Evolutionary conservation across 371 early-diverging fungal species (phyloP).

Genomic region (Amoeboaphelidium protococcarum): DNA sequence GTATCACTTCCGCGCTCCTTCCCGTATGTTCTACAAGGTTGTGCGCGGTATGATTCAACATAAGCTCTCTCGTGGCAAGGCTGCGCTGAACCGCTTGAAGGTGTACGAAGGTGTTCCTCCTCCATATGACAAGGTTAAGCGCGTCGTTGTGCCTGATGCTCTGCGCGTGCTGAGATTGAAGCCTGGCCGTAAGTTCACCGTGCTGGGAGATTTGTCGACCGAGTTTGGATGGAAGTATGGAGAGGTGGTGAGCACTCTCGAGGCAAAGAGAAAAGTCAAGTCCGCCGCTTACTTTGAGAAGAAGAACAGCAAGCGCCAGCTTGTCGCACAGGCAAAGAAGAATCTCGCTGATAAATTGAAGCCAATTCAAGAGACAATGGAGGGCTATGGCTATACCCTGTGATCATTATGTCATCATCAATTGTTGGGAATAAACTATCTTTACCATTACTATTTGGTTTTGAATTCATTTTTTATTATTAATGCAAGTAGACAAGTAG

Average conservation of each 20-base stretch:
- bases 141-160: constrained; percentile 88
- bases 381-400: background rate
- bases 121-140: constrained; percentile 87
- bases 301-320: constrained; percentile 41
- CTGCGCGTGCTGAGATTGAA: constrained; percentile 84
- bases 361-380: constrained; percentile 13
- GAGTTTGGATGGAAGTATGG: constrained; percentile 99
- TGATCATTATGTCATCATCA: no score
- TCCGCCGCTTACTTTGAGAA: constrained; percentile 69
- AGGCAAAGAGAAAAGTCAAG: constrained; percentile 91
- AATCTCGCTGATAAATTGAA: constrained; percentile 23
- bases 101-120: constrained; percentile 97
- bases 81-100: constrained; percentile 89
- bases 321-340: constrained; percentile 24
- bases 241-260: constrained; percentile 77
- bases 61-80: constrained; percentile 94
- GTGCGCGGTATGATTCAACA: constrained; percentile 98
- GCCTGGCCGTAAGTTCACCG: constrained; percentile 92
- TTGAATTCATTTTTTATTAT: background rate
- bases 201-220: constrained; percentile 69
- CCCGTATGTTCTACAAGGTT: constrained; percentile 90
- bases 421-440: no score
- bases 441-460: background rate
- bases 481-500: no score
- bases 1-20: constrained; percentile 97